Base-by-base conservation (phyloP, 2,329 filamentous ascomycete species). In the Colletotrichum lindemuthianum region DNA sequence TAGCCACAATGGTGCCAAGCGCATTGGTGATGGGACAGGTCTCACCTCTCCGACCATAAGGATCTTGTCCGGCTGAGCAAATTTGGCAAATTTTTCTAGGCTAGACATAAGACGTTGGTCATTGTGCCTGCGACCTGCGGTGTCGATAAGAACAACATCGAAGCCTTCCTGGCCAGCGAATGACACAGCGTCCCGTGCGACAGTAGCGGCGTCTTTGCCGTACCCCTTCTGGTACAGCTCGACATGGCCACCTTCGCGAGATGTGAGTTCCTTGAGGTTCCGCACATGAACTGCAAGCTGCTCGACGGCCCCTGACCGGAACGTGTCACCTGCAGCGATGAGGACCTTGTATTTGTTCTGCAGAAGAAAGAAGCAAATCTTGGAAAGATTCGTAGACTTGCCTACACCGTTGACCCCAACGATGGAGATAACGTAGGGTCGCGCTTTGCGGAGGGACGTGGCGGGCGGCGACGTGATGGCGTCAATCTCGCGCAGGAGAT, bases 381-480 rank as follows among this genome's bases (percentile, higher is more conserved):
- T 99, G 77, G 92, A 95, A 41, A 99, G 84, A 75, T 97, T 98
- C 56, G 96, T 99, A 13, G 94, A 97, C 81, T 99, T 99, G 74
- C 96, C 96, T 41, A 99, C 96, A 58, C 96, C 96, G 76, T 99
- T 99, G 75, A 99, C 96, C 67, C 96, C 96, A 47, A 99, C 96
- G 67, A 99, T 97, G 61, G 93, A 97, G 75, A 99, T 96, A 72
- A 98, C 95, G 75, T 98, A 99, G 47, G 96, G 96, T 4, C 96
- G 90, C 16, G 86, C 78, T 65, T 85, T 84, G 69, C 86, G 81
- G 66, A 89, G 83, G 36, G 88, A 89, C 3, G 88, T 86, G 24
- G 81, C 82, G 0, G 90, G 81, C 1, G 92, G 90, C 10, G 87
- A 83, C 7, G 88, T 90, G 67, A 96, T 88, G 48, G 90, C 86